phyloP scores from a whole-genome alignment of 2,329 filamentous ascomycete genomes.

The Penicillium fuscoglaucum region DNA sequence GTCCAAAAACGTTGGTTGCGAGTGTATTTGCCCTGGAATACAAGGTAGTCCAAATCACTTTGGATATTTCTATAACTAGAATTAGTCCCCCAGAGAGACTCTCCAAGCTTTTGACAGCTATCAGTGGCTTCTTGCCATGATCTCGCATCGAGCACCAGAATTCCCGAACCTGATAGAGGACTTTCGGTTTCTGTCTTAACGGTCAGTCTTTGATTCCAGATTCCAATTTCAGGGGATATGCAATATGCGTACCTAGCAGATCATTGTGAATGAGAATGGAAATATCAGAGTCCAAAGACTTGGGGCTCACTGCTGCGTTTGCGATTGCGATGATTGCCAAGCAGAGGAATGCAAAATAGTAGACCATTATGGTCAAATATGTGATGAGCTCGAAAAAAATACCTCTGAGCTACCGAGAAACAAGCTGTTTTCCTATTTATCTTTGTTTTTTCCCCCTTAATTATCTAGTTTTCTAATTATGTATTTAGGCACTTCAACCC shows the following conservation, averaged over 20 bases:
- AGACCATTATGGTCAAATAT: conserved; percentile 10
- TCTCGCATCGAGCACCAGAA: conserved; percentile 20
- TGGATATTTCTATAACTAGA: conserved; percentile 5
- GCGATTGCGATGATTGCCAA: conserved; percentile 5
- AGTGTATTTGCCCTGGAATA: conserved; percentile 11
- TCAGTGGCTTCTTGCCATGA: conserved; percentile 16
- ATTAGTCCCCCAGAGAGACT: conserved; percentile 15
- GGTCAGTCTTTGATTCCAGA: not conserved
- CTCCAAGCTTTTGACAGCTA: conserved; percentile 18
- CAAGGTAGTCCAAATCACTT: conserved; percentile 18
- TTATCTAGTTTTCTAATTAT: not conserved
- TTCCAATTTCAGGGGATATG: not conserved
- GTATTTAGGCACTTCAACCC: conserved; percentile 8
- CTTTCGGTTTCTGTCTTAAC: conserved; percentile 16
- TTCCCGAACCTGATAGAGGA: conserved; percentile 15
- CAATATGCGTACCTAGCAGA: conserved; percentile 10
- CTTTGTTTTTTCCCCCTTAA: too few relatives aligned
- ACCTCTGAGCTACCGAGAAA: not conserved
- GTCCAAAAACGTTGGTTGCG: conserved; percentile 17
- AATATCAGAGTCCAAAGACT: conserved; percentile 17
- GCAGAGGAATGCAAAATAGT: conserved; percentile 1
- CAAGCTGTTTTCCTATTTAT: not conserved
- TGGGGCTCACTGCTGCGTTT: conserved; percentile 14
- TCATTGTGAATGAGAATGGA: conserved; percentile 26
- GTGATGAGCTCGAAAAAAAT: too few relatives aligned